These are phyloP conservation scores for Blastobotrys buckinghamii DNA, from an alignment of 1,139 yeast genomes.

Conservation along the genomic window DNA sequence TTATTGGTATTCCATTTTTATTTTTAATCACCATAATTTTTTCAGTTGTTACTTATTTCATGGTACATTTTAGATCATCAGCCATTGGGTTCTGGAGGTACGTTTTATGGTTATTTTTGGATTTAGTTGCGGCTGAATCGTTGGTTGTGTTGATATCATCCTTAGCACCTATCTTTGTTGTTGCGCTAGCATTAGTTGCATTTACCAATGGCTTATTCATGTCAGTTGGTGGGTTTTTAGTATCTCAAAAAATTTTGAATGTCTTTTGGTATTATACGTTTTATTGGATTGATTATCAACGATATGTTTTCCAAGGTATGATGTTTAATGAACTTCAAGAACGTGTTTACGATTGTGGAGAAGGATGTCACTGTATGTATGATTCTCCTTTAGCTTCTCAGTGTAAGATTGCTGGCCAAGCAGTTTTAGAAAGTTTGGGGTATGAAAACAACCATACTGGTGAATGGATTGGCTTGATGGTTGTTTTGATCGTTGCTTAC, in stretches of 20 bases:
- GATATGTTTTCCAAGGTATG: slow-evolving; percentile 42
- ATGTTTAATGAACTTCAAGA: slow-evolving; percentile 38
- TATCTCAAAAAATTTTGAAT: slow-evolving; percentile 34
- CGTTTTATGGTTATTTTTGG: slow-evolving; percentile 38
- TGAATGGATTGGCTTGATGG: slow-evolving; percentile 36
- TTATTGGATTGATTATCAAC: slow-evolving; percentile 39
- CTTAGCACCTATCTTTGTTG: slow-evolving; percentile 37
- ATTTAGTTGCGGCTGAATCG: slow-evolving; percentile 40
- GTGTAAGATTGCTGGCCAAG: slow-evolving; percentile 34
- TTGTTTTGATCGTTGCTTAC: slow-evolving; percentile 27
- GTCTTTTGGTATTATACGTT: slow-evolving; percentile 39
- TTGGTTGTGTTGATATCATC: slow-evolving; percentile 37
- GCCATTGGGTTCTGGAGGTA: slow-evolving; percentile 35
- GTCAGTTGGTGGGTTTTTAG: slow-evolving; percentile 41
- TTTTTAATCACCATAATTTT: slow-evolving; percentile 35
- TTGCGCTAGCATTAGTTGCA: slow-evolving; percentile 39
- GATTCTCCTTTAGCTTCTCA: slow-evolving; percentile 29
- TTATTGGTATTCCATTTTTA: slow-evolving; percentile 38
- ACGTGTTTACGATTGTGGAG: slow-evolving; percentile 33
- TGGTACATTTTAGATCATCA: slow-evolving; percentile 32
- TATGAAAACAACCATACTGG: slow-evolving; percentile 30
- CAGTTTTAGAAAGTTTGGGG: slow-evolving; percentile 34
- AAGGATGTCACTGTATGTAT: slow-evolving; percentile 35
- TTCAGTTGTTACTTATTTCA: slow-evolving; percentile 35
- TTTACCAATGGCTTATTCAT: slow-evolving; percentile 43